Evolutionary conservation across 75 land plant species (phyloP), one percentile per base, ranked within the genome.

Genomic region (Cunninghamia lanceolata): DNA sequence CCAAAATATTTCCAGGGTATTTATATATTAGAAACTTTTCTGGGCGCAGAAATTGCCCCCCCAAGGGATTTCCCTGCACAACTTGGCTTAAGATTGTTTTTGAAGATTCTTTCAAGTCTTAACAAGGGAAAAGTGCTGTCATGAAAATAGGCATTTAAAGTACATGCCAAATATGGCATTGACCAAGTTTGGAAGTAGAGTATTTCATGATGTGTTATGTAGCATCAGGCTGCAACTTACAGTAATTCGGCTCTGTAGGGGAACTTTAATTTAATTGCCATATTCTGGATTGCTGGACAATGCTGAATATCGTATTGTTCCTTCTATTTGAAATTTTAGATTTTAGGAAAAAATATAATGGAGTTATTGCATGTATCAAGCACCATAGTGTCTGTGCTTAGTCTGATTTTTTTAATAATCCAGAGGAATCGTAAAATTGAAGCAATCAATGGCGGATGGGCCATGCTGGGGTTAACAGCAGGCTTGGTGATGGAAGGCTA

Each of bases 401-500:
- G 46, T 80, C 82, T 80, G 47, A n/a, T 80, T 80, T 11, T 30
- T 2, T 83, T 35, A 19, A 50, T 32, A 15, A 70, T 59, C 39
- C 90, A 98, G 99, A 94, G 93, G 88, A 88, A 87, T 52, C 90
- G 94, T 1, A 83, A 85, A 86, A 89, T 93, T 89, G 99, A 98
- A 87, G 99, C 99, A 52, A 93, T 98, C 36, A 98, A 98, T 90
- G 99, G 99, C 80, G 97, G 93, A 85, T 94, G 92, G 96, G 99
- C 99, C 85, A 94, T 98, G 94, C 88, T 98, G 39, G 99, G 99
- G 40, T 91, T 98, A 9, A 94, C 97, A 35, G 92, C 92, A 85
- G 96, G 94, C 43, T 84, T 98, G 78, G 90, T 98, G 40, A 87
- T 94, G 68, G 99, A 98, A 92, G 99, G 96, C n/a, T 90, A 92